These are phyloP conservation scores for Globisporangium apiculatum DNA, from an alignment of 352 stramenopile species.

Conservation along the genomic window DNA sequence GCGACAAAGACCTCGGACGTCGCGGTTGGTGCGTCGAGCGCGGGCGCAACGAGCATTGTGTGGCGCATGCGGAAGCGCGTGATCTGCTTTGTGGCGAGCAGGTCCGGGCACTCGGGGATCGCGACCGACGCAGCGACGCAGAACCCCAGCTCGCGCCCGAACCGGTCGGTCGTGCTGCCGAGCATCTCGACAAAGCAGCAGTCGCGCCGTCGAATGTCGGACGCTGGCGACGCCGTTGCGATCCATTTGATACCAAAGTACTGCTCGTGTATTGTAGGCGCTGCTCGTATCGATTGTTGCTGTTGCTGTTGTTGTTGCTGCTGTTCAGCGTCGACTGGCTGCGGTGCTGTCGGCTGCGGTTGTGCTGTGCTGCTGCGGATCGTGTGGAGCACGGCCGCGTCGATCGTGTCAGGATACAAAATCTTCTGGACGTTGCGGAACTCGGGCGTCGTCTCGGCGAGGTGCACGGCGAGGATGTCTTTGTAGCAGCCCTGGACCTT, in stretches of 20 bases:
- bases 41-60: conserved; percentile 33
- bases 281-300: not conserved
- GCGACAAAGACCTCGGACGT: conserved; percentile 45
- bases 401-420: conserved; percentile 31
- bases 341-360: not conserved
- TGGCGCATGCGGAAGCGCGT: conserved; percentile 35
- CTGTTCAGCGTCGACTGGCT: not conserved
- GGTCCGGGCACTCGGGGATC: conserved; percentile 34
- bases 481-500: conserved; percentile 42
- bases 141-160: conserved; percentile 34
- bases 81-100: conserved; percentile 21
- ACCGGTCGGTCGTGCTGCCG: conserved; percentile 29
- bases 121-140: conserved; percentile 30
- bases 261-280: conserved; percentile 18
- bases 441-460: conserved; percentile 26
- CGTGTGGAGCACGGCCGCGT: conserved; percentile 32
- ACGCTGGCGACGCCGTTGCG: conserved; percentile 19
- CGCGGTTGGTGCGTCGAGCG: conserved; percentile 21
- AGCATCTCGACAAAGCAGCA: conserved; percentile 46
- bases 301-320: no score
- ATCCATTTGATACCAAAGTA: conserved; percentile 53
- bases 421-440: conserved; percentile 38
- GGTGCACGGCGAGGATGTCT: conserved; percentile 36
- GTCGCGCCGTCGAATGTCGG: conserved; percentile 24
- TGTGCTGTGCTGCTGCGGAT: conserved; percentile 11